A percentile compares a stretch with the other conserved stretches of the same genome.
These are phyloP conservation scores for Symbiodinium natans DNA, from an alignment of 73 alveolate genomes.

Conservation along the genomic window DNA sequence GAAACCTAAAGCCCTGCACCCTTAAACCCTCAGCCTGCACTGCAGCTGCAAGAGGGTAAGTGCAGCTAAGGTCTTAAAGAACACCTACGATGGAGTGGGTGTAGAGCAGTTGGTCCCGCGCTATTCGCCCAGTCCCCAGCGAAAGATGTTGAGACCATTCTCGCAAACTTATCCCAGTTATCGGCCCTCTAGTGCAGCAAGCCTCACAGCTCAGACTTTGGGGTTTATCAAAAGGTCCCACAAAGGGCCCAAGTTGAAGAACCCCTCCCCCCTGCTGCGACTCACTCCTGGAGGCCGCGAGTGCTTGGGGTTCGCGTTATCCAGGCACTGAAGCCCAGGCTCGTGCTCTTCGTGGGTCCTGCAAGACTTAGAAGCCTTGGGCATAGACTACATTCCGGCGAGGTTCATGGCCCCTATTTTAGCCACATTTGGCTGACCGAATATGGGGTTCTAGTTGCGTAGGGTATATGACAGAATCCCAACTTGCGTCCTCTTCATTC, in stretches of 20 bases:
- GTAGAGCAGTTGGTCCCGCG: slow-evolving; percentile 89
- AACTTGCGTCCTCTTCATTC: too few species aligned
- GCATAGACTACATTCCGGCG: too few species aligned
- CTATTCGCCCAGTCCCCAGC: slow-evolving; percentile 31
- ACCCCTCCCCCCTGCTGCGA: too few species aligned
- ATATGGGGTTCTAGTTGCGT: too few species aligned
- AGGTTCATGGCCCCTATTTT: not conserved
- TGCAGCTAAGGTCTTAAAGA: slow-evolving; percentile 16
- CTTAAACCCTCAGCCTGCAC: too few species aligned
- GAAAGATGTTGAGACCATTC: too few species aligned
- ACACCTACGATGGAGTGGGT: slow-evolving; percentile 89
- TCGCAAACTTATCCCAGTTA: too few species aligned
- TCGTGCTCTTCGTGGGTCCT: not conserved
- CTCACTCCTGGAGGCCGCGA: slow-evolving; percentile 70
- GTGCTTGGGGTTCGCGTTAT: slow-evolving; percentile 57
- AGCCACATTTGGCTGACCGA: too few species aligned
- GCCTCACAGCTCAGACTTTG: not conserved
- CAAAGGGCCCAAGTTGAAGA: not conserved
- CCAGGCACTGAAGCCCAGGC: slow-evolving; percentile 64
- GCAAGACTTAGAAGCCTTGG: not conserved
- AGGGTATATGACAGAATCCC: too few species aligned
- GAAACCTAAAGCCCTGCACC: too few species aligned
- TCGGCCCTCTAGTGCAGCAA: too few species aligned
- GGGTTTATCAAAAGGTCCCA: not conserved
- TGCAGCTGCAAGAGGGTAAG: too few species aligned